Base-by-base conservation (phyloP, 805 yeast genomes). In the Saccharomycopsis capsularis region DNA sequence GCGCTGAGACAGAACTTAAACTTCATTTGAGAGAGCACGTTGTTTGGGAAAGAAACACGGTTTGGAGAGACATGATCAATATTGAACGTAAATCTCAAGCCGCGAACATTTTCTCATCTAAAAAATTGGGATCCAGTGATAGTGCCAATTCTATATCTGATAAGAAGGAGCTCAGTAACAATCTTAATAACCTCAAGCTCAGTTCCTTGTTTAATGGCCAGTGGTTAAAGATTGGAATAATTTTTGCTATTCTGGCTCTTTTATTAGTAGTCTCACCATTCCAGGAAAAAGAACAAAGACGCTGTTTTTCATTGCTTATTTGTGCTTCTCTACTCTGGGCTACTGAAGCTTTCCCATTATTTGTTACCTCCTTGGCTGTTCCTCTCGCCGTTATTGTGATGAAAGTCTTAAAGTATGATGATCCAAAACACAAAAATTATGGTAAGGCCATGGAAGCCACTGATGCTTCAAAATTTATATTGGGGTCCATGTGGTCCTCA, bases 11-110 rank as follows among this genome's bases (percentile, higher is more conserved):
- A 37, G 78, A 73, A 64, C 64, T 80, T 39, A 66, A 73, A 47
- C 60, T 76, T 51, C 75, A 78, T 67, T 40, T 41, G 29, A 74
- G 97, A 55, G 99, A 91, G 59, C 95, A 91, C 63, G 85, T 91
- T 32, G 96, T 90, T 18, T 91, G 96, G 95, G 98, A 91, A 67
- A 76, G 99, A 64, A 89, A 89, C 63, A 91, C 97, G 0, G 97
- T 91, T 25, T 91, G 99, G 99, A 82, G 93, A 62, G 97, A 91
- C 64, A 82, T 91, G 83, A 83, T 91, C 62, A 91, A 93, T 21
- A 66, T 90, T 58, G 96, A 90, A 63, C 76, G 96, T 57, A 85
- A 85, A 59, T 71, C 90, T 0, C 91, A 89, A 58, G 88, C 87
- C 19, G 89, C 90, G 55, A 68, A 66, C 42, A 63, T 74, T 7